Evolutionary conservation across 2,329 filamentous ascomycete genomes (phyloP).

Genomic region (Teratosphaeria zuluensis): DNA sequence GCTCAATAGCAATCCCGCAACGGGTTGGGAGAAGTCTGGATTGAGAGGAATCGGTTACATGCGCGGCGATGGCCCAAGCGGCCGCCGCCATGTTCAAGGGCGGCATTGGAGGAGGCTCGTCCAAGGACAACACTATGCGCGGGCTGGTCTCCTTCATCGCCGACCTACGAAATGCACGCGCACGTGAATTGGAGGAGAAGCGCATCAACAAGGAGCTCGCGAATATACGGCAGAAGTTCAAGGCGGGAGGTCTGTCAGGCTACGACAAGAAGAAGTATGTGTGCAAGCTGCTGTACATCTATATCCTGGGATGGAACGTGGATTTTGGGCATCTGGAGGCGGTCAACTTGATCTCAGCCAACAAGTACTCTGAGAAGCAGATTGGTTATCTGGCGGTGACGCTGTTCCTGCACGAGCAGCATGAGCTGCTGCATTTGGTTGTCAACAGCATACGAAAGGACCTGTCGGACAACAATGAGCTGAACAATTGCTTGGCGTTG

Average conservation of each 20-base stretch:
- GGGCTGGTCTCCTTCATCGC: constrained; percentile 98
- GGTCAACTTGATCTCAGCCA: constrained; percentile 92
- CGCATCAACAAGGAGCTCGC: constrained; percentile 98
- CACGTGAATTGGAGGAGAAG: constrained; percentile 94
- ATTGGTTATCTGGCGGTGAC: constrained; percentile 98
- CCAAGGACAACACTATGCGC: constrained; percentile 29
- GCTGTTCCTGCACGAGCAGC: constrained; percentile 90
- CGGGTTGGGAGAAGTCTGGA: background rate
- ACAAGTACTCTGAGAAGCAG: constrained; percentile 98
- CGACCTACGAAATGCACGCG: constrained; percentile 86
- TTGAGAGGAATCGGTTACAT: background rate
- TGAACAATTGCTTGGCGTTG: constrained; percentile 92
- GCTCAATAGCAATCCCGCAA: background rate
- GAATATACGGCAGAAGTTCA: constrained; percentile 98
- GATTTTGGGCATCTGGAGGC: constrained; percentile 98
- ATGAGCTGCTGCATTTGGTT: constrained; percentile 89
- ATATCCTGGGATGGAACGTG: constrained; percentile 97
- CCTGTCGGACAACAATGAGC: constrained; percentile 84
- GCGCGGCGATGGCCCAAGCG: constrained; percentile 22
- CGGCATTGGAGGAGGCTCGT: constrained; percentile 19
- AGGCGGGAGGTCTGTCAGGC: constrained; percentile 72
- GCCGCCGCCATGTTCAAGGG: constrained; percentile 27
- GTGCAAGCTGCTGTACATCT: constrained; percentile 98
- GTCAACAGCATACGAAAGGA: constrained; percentile 99
- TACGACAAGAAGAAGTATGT: constrained; percentile 99